These are phyloP conservation scores for Cucumis sativus DNA, from an alignment of 306 rosid genomes.

Conservation along the genomic window Cucumber_9930_V3 NC_026660.2:10718501-10719000, in stretches of 20 bases:
- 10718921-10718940: not conserved
- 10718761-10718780: conserved; percentile 36
- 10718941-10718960: not conserved
- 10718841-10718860: not conserved
- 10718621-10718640: conserved; percentile 4
- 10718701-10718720: conserved; percentile 68
- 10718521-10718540: not conserved
- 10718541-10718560: not conserved
- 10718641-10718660: conserved; percentile 40
- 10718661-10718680: conserved; percentile 94
- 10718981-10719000: not conserved
- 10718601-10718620: not conserved
- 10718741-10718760: conserved; percentile 30
- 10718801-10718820: conserved; percentile 1
- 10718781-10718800: not conserved
- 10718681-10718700: conserved; percentile 88
- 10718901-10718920: not conserved
- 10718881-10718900: not conserved
- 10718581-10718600: not conserved
- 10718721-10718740: conserved; percentile 41
- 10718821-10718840: not conserved
- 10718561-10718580: not conserved
- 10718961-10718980: not conserved
- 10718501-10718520: not conserved
- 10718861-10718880: not conserved